Evolutionary conservation across 1,139 yeast species (phyloP), one percentile per base, ranked within the genome.

Genomic region (Geotrichum cucujoidarum): DNA sequence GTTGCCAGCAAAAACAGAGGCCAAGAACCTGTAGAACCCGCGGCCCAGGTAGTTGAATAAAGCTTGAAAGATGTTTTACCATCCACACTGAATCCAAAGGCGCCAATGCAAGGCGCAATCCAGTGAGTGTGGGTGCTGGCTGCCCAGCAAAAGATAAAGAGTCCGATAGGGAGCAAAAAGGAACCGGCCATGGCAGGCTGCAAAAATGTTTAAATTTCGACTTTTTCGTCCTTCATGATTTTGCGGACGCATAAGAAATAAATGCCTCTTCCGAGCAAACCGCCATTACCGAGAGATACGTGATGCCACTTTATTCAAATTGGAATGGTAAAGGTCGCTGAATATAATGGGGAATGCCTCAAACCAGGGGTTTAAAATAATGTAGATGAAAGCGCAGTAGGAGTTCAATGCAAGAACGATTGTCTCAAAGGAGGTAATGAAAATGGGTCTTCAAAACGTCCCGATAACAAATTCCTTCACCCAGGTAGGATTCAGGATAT

Each of bases 121-220:
- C 94, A 87, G 64, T 85, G 94, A 25, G 84, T 77, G 2, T 58
- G 53, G 2, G 55, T 55, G 59, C 77, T 75, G 4, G 87, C 77
- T 3, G 88, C 73, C 95, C 95, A 86, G 8, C 83, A 94, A 52
- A 84, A 72, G 86, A 94, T 83, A 64, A 85, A 83, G 50, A 85
- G 71, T 0, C 87, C 75, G 31, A 79, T 69, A 14, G 90, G 90
- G 52, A 84, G 68, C 21, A 78, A 73, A 29, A 82, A 62, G 1
- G 89, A 79, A 24, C 77, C 80, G 43, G 68, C 54, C 56, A 76
- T 71, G 11, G 78, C 72, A 11, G 56, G 56, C 33, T 53, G 51
- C 17, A 62, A 53, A 42, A 40, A 48, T 40, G 42, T 40, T 40
- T 48, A 48, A 40, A 48, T 48, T 20, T 30, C 44, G 2, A 43